These are phyloP conservation scores for Akanthomyces muscarius DNA, from an alignment of 2,329 filamentous ascomycete genomes.

Conservation along the genomic window DNA sequence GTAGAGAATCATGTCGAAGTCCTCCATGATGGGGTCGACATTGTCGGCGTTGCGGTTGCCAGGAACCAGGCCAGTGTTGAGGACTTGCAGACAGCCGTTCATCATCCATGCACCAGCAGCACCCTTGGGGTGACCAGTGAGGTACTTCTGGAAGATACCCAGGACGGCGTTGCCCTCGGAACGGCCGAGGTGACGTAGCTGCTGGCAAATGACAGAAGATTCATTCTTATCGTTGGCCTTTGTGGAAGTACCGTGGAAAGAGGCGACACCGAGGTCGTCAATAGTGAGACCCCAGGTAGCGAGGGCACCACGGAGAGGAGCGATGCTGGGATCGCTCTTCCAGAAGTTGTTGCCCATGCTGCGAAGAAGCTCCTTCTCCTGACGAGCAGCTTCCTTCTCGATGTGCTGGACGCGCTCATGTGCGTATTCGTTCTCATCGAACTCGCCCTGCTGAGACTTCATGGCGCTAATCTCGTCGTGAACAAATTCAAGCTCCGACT, in stretches of 20 bases:
- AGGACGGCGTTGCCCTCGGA: constrained; percentile 94
- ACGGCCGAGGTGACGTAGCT: constrained; percentile 89
- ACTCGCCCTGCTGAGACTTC: constrained; percentile 69
- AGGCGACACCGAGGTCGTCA: constrained; percentile 90
- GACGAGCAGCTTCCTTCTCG: constrained; percentile 76
- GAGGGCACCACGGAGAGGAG: constrained; percentile 89
- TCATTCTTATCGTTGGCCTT: constrained; percentile 99
- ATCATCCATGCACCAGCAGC: constrained; percentile 99
- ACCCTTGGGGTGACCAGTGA: constrained; percentile 98
- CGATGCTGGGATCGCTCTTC: constrained; percentile 91
- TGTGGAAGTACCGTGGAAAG: constrained; percentile 98
- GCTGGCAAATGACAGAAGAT: constrained; percentile 93
- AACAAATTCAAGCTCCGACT: constrained; percentile 87
- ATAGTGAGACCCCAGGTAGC: constrained; percentile 98
- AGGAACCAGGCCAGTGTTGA: constrained; percentile 90
- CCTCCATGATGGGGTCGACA: constrained; percentile 91
- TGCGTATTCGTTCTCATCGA: constrained; percentile 80
- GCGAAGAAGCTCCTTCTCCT: constrained; percentile 88
- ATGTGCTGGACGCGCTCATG: constrained; percentile 83
- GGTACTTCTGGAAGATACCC: constrained; percentile 98
- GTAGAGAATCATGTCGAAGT: constrained; percentile 97
- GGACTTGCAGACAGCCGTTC: constrained; percentile 93
- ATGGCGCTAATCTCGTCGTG: constrained; percentile 91
- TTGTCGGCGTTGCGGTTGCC: constrained; percentile 99
- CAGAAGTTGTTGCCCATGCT: constrained; percentile 98